A percentile compares a stretch with the other conserved stretches of the same genome.
Evolutionary conservation across 2,329 filamentous ascomycete genomes (phyloP).

Genomic region (Trichoderma koningii): DNA sequence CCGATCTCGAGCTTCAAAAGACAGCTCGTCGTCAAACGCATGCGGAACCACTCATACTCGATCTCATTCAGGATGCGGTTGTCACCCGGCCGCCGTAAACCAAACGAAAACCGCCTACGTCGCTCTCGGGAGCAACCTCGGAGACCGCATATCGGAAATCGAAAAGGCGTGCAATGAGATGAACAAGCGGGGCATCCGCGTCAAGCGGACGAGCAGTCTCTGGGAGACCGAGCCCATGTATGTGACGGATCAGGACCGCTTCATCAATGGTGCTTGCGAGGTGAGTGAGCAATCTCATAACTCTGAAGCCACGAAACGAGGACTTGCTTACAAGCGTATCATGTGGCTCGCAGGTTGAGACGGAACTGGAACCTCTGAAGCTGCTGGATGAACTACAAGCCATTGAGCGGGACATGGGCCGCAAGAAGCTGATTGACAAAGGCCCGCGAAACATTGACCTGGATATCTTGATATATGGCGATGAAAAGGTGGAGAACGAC

Average conservation of each 20-base stretch:
- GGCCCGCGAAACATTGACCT: conserved; percentile 93
- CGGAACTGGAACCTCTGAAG: conserved; percentile 70
- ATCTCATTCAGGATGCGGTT: conserved; percentile 40
- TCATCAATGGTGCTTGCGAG: conserved; percentile 91
- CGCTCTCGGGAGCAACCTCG: conserved; percentile 90
- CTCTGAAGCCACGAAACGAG: neutral
- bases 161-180: conserved; percentile 81
- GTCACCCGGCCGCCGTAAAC: conserved; percentile 36
- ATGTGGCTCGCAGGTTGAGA: conserved; percentile 66
- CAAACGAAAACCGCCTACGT: conserved; percentile 66
- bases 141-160: conserved; percentile 81
- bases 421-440: conserved; percentile 85
- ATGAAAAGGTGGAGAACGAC: conserved; percentile 64
- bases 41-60: conserved; percentile 27
- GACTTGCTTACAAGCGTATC: neutral
- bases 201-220: conserved; percentile 80
- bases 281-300: conserved; percentile 56
- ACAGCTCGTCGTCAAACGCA: neutral
- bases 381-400: conserved; percentile 79
- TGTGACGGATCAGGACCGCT: conserved; percentile 81
- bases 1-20: neutral
- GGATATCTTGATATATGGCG: conserved; percentile 83
- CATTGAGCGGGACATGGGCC: conserved; percentile 78
- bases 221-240: conserved; percentile 99
- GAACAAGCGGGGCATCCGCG: conserved; percentile 68